A percentile compares a stretch with the other conserved stretches of the same genome.
phyloP scores from a whole-genome alignment of 1,284 basidiomycete genomes.

The Bjerkandera adusta region DNA sequence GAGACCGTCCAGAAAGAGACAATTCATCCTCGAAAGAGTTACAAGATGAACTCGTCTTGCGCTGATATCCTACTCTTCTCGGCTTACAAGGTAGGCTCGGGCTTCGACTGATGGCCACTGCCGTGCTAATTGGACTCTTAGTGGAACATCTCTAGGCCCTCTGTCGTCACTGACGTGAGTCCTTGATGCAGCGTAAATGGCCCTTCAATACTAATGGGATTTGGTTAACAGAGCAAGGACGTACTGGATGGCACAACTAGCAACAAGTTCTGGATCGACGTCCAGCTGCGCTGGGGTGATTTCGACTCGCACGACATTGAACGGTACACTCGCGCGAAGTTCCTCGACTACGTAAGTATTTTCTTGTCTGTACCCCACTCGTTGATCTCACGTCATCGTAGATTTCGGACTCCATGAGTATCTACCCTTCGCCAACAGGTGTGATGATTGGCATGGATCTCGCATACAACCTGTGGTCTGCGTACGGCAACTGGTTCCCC shows the following conservation, averaged over 20 bases:
- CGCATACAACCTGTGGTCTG: conserved; percentile 99
- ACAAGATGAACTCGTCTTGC: conserved; percentile 99
- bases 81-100: conserved; percentile 71
- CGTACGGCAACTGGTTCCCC: conserved; percentile 99
- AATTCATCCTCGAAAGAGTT: conserved; percentile 98
- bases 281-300: conserved; percentile 98
- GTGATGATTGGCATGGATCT: conserved; percentile 98
- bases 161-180: conserved; percentile 89
- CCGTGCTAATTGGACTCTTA: conserved; percentile 30
- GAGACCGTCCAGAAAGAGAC: conserved; percentile 99
- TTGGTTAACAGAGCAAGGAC: conserved; percentile 89
- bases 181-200: background rate
- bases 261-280: conserved; percentile 99
- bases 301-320: conserved; percentile 99
- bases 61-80: conserved; percentile 98
- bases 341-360: conserved; percentile 83
- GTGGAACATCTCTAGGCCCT: conserved; percentile 98
- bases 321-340: conserved; percentile 96
- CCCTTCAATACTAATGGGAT: conserved; percentile 15
- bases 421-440: conserved; percentile 98
- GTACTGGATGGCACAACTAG: conserved; percentile 95
- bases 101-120: background rate
- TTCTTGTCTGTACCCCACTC: conserved; percentile 9
- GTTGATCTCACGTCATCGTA: conserved; percentile 27
- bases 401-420: conserved; percentile 95